phyloP scores from a whole-genome alignment of 148 eudicot species.

The Camellia granthamiana region DNA sequence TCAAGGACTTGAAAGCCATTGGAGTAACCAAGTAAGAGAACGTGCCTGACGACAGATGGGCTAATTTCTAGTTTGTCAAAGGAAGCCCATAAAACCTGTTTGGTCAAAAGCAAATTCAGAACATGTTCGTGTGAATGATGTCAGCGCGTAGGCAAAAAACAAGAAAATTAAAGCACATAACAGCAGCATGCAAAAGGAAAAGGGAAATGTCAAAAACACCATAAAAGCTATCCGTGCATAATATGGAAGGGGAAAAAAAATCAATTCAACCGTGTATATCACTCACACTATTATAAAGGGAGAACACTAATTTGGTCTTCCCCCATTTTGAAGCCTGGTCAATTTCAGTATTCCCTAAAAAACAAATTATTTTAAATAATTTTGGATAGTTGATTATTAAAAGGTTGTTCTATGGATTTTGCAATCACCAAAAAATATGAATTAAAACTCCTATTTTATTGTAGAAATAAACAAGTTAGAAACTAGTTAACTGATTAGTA shows the following conservation, averaged over 20 bases:
- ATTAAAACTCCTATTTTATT: background rate
- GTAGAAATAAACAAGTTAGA: background rate
- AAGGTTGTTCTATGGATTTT: background rate
- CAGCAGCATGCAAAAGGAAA: background rate
- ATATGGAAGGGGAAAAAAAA: background rate
- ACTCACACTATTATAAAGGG: background rate
- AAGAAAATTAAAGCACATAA: background rate
- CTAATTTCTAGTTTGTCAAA: constrained; percentile 83
- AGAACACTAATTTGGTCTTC: background rate
- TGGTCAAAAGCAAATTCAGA: constrained; percentile 13
- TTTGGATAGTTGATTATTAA: background rate
- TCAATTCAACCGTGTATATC: background rate
- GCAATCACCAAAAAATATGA: background rate
- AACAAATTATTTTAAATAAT: no score
- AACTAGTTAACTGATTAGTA: background rate
- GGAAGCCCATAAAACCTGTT: constrained; percentile 94
- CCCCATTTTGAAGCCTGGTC: background rate
- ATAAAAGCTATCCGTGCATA: background rate
- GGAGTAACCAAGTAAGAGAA: constrained; percentile 83
- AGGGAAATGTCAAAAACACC: background rate
- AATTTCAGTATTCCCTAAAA: background rate
- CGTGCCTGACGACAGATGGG: constrained; percentile 50
- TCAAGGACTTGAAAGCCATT: constrained; percentile 96
- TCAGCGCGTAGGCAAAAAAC: background rate
- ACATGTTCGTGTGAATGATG: background rate